Evolutionary conservation across 2,329 filamentous ascomycete species (phyloP).

Genomic region (Tolypocladium endophyticum): DNA sequence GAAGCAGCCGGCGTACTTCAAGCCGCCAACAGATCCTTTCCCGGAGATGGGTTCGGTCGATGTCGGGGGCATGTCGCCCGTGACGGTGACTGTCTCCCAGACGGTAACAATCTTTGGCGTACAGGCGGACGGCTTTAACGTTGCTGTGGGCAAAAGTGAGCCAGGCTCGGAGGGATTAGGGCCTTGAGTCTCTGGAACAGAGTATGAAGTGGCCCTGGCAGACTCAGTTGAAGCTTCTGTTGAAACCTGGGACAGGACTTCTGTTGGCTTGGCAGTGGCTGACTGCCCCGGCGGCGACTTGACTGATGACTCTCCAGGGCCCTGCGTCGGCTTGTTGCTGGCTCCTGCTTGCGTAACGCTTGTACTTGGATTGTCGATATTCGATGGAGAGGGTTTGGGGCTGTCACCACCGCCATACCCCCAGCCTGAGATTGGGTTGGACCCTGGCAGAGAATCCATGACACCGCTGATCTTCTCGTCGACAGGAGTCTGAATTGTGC

Average conservation of each 20-base stretch:
- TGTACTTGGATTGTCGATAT: neutral
- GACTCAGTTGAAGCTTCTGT: constrained; percentile 3
- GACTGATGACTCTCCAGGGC: neutral
- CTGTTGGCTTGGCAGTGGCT: neutral
- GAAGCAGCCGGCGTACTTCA: constrained; percentile 33
- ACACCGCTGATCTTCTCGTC: constrained; percentile 33
- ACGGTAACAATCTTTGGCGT: constrained; percentile 24
- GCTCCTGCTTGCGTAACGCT: neutral
- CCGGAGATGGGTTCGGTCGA: constrained; percentile 4
- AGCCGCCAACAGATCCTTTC: constrained; percentile 13
- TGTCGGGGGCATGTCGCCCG: constrained; percentile 12
- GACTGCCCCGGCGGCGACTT: neutral
- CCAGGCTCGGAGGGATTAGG: neutral
- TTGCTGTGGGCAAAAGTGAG: neutral
- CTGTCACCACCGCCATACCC: constrained; percentile 23
- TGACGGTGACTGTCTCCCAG: constrained; percentile 36
- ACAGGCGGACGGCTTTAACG: constrained; percentile 3
- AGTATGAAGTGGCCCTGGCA: neutral
- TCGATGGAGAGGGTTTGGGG: neutral
- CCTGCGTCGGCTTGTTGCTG: neutral
- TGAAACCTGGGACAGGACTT: neutral
- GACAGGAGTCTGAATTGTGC: constrained; percentile 37
- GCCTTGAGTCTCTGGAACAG: neutral
- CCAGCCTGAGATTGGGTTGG: constrained; percentile 44
- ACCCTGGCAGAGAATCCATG: constrained; percentile 41